Evolutionary conservation across 1,284 basidiomycete species (phyloP).

Genomic region (Schizophyllum amplum): DNA sequence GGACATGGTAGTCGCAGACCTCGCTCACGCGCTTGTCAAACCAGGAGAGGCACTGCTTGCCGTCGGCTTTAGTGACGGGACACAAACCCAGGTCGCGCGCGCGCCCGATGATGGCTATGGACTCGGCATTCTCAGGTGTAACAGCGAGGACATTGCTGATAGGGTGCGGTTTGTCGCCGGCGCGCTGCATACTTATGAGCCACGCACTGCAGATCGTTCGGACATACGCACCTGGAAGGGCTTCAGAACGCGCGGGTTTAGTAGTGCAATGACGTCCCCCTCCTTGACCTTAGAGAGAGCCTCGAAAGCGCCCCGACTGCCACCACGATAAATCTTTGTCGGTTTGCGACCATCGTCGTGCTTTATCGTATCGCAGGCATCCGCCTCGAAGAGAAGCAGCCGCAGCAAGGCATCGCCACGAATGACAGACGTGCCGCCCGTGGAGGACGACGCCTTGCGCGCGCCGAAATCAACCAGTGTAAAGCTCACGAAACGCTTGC

Average conservation of each 20-base stretch:
- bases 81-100: slow-evolving; percentile 83
- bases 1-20: slow-evolving; percentile 87
- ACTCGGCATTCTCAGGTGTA: slow-evolving; percentile 75
- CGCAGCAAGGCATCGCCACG: slow-evolving; percentile 80
- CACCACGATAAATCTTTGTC: slow-evolving; percentile 72
- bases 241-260: slow-evolving; percentile 84
- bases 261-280: slow-evolving; percentile 83
- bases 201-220: neutral
- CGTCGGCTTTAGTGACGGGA: slow-evolving; percentile 67
- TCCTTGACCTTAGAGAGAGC: slow-evolving; percentile 76
- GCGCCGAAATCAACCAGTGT: slow-evolving; percentile 80
- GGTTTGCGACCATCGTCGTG: slow-evolving; percentile 40
- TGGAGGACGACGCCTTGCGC: slow-evolving; percentile 40
- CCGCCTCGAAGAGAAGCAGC: slow-evolving; percentile 84
- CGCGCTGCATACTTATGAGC: slow-evolving; percentile 27
- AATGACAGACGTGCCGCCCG: slow-evolving; percentile 45
- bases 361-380: slow-evolving; percentile 49
- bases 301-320: slow-evolving; percentile 90
- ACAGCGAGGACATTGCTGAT: slow-evolving; percentile 79
- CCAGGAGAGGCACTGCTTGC: slow-evolving; percentile 79
- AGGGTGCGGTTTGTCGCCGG: slow-evolving; percentile 60
- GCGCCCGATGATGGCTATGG: slow-evolving; percentile 82
- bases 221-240: slow-evolving; percentile 62
- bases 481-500: slow-evolving; percentile 82
- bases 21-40: slow-evolving; percentile 77